These are phyloP conservation scores for Penicillium italicum DNA, from an alignment of 2,329 filamentous ascomycete genomes.

Conservation along the genomic window DNA sequence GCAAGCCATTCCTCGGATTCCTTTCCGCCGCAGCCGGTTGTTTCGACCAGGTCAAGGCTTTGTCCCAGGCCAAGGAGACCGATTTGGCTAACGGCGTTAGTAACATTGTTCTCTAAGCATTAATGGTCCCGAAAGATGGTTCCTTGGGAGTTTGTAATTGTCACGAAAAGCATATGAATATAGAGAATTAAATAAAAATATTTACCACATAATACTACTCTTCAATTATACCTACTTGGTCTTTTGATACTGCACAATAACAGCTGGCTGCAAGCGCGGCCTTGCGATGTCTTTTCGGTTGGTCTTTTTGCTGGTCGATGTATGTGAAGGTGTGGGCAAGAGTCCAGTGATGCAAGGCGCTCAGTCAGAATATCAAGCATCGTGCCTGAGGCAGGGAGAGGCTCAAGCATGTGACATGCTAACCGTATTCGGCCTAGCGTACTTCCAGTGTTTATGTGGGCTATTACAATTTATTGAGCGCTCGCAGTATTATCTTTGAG, in stretches of 20 bases:
- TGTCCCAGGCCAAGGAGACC: conserved; percentile 13
- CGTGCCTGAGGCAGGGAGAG: conserved; percentile 1
- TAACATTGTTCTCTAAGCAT: conserved; percentile 18
- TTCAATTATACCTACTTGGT: neutral
- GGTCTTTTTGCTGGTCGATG: too few species aligned
- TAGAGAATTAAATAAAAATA: conserved; percentile 12
- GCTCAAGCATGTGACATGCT: conserved; percentile 16
- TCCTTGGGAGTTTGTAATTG: conserved; percentile 10
- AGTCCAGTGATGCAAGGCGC: too few species aligned
- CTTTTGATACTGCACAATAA: too few species aligned
- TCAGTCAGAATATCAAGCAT: neutral
- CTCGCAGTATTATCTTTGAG: conserved; percentile 22
- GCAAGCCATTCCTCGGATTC: conserved; percentile 76
- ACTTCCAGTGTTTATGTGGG: conserved; percentile 20
- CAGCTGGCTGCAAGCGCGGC: too few species aligned
- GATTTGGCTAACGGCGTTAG: conserved; percentile 14
- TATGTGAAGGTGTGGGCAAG: too few species aligned
- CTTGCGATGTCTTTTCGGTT: too few species aligned
- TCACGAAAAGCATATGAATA: conserved; percentile 15
- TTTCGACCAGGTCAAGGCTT: conserved; percentile 11
- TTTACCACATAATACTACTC: neutral
- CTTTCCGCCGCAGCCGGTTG: conserved; percentile 71
- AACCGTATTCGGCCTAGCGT: conserved; percentile 14
- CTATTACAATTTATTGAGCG: conserved; percentile 22
- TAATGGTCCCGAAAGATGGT: neutral